These are phyloP conservation scores for Fraxinus sp. DNA, from an alignment of 305 asterid genomes.

Conservation along the genomic window DNA sequence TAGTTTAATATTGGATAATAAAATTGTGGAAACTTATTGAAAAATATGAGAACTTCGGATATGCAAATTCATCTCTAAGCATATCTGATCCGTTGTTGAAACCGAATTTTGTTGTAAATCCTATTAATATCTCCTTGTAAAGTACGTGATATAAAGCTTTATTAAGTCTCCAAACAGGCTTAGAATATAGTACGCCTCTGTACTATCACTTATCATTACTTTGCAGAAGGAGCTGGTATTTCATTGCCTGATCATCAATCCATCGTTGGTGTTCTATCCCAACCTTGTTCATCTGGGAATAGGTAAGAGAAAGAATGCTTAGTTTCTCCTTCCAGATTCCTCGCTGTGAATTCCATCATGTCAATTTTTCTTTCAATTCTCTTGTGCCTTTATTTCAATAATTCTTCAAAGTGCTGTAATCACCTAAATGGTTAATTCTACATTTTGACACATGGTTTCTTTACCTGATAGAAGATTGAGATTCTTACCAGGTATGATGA, in stretches of 20 bases:
- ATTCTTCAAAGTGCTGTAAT: constrained; percentile 4
- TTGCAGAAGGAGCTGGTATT: constrained; percentile 75
- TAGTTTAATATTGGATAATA: constrained; percentile 8
- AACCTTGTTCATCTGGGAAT: constrained; percentile 78
- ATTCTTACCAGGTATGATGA: constrained; percentile 8
- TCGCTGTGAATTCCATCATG: constrained; percentile 11
- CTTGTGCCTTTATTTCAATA: neutral
- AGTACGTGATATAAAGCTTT: neutral
- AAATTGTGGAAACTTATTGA: constrained; percentile 14
- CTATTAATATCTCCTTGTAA: neutral
- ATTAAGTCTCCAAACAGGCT: neutral
- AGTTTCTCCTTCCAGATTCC: constrained; percentile 3
- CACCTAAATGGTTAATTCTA: neutral
- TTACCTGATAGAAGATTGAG: neutral
- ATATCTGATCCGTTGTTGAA: constrained; percentile 17
- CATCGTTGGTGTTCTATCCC: constrained; percentile 85
- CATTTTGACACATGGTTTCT: neutral
- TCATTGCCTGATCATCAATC: constrained; percentile 63
- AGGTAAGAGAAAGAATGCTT: constrained; percentile 49
- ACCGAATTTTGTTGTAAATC: neutral
- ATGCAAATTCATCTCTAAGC: constrained; percentile 9
- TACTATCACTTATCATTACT: constrained; percentile 16
- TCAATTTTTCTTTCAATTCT: neutral
- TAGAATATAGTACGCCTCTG: neutral
- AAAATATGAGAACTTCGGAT: constrained; percentile 10